Evolutionary conservation across 2,329 filamentous ascomycete species (phyloP).

Genomic region (Ascochyta rabiei): DNA sequence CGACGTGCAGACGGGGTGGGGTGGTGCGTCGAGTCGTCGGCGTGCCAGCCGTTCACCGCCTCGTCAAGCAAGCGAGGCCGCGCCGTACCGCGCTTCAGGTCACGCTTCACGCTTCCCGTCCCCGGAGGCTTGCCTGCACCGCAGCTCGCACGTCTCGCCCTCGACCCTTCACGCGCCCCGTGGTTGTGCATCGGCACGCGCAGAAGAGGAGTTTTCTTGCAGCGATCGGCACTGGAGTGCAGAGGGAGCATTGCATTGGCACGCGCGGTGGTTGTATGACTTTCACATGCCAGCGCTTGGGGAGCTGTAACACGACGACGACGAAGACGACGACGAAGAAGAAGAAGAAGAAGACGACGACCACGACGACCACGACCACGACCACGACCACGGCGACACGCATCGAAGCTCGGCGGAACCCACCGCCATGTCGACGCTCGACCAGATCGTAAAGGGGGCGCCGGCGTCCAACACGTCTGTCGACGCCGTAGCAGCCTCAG

Average conservation of each 20-base stretch:
- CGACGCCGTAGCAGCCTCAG: constrained; percentile 48
- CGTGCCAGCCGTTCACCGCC: constrained; percentile 25
- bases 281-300: constrained; percentile 10
- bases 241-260: constrained; percentile 1
- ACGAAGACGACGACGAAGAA: neutral
- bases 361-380: neutral
- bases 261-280: constrained; percentile 9
- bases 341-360: neutral
- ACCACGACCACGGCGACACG: neutral
- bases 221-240: neutral
- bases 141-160: constrained; percentile 1
- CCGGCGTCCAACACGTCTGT: constrained; percentile 66
- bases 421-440: constrained; percentile 55
- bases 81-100: constrained; percentile 7
- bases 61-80: constrained; percentile 23
- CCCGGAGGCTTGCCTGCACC: neutral
- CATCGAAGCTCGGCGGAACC: neutral
- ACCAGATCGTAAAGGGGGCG: constrained; percentile 91
- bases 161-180: constrained; percentile 9
- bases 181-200: constrained; percentile 9
- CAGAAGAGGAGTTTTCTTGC: neutral
- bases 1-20: constrained; percentile 6
- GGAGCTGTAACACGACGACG: neutral
- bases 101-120: neutral
- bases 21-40: neutral